phyloP scores from a whole-genome alignment of 495 filamentous ascomycete genomes.

The Hypoxylon subgilvum region DNA sequence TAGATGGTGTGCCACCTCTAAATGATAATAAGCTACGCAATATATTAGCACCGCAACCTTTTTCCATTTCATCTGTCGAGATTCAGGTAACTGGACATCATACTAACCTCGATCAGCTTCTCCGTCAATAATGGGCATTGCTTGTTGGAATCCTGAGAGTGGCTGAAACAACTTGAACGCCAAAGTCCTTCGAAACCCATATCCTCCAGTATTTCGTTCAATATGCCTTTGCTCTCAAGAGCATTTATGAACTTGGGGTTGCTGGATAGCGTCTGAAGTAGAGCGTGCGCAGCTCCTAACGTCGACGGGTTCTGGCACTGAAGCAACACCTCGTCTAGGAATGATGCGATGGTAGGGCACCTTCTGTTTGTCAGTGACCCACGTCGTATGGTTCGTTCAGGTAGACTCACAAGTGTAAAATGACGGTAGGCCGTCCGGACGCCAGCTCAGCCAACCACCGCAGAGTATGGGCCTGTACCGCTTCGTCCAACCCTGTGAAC shows the following conservation, averaged over 20 bases:
- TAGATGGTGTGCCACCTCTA: neutral
- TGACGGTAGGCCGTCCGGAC: conserved; percentile 51
- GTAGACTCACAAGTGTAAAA: conserved; percentile 55
- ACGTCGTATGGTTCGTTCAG: neutral
- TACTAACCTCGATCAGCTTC: conserved; percentile 63
- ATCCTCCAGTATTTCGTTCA: conserved; percentile 57
- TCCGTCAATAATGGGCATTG: conserved; percentile 60
- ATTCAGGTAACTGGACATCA: neutral
- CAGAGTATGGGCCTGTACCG: conserved; percentile 58
- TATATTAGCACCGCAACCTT: conserved; percentile 5
- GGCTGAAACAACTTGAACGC: conserved; percentile 55
- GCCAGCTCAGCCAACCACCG: conserved; percentile 60
- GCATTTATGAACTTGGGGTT: conserved; percentile 51
- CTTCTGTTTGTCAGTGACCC: conserved; percentile 38
- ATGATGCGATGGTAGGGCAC: conserved; percentile 55
- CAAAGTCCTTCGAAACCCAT: conserved; percentile 65
- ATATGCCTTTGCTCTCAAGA: conserved; percentile 45
- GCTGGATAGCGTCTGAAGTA: conserved; percentile 57
- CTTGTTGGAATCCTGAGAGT: conserved; percentile 54
- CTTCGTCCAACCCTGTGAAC: conserved; percentile 61
- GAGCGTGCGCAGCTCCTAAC: conserved; percentile 57
- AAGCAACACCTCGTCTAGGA: conserved; percentile 61
- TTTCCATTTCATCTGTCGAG: neutral
- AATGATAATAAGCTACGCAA: conserved; percentile 28
- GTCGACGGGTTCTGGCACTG: conserved; percentile 59